A percentile compares a stretch with the other conserved stretches of the same genome.
These are phyloP conservation scores for Magnolia changhungtana DNA, from an alignment of 164 flowering plant genomes.

Conservation along the genomic window DNA sequence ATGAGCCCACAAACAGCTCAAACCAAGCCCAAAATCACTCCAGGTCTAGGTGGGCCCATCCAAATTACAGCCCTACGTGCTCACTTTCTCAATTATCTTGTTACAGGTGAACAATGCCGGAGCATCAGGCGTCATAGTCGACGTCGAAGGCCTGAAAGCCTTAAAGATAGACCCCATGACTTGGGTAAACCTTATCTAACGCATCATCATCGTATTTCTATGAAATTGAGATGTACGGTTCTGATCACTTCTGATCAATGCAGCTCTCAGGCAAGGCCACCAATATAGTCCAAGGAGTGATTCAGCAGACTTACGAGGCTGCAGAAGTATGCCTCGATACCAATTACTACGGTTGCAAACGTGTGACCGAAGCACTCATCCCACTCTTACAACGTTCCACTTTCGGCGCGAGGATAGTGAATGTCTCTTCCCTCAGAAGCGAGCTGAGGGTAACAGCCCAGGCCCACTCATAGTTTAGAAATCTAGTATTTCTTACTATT, in stretches of 20 bases:
- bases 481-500: too few species aligned
- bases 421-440: slow-evolving; percentile 22
- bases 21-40: neutral
- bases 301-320: slow-evolving; percentile 21
- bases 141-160: slow-evolving; percentile 48
- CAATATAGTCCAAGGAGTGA: slow-evolving; percentile 42
- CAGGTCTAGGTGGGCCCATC: neutral
- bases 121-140: slow-evolving; percentile 47
- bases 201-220: neutral
- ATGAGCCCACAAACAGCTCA: too few species aligned
- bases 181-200: slow-evolving; percentile 42
- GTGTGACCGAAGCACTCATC: slow-evolving; percentile 24
- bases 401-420: slow-evolving; percentile 21
- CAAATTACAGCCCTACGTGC: too few species aligned
- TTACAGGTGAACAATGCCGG: slow-evolving; percentile 71
- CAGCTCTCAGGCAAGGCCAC: slow-evolving; percentile 67
- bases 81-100: neutral
- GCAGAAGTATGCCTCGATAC: slow-evolving; percentile 23
- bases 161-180: slow-evolving; percentile 44
- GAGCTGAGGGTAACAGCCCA: slow-evolving; percentile 16
- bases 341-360: slow-evolving; percentile 29
- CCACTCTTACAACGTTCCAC: slow-evolving; percentile 24
- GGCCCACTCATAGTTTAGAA: too few species aligned
- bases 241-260: neutral
- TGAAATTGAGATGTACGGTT: too few species aligned